Evolutionary conservation across 1,284 basidiomycete genomes (phyloP).

Genomic region (Afroboletus lepidellus): DNA sequence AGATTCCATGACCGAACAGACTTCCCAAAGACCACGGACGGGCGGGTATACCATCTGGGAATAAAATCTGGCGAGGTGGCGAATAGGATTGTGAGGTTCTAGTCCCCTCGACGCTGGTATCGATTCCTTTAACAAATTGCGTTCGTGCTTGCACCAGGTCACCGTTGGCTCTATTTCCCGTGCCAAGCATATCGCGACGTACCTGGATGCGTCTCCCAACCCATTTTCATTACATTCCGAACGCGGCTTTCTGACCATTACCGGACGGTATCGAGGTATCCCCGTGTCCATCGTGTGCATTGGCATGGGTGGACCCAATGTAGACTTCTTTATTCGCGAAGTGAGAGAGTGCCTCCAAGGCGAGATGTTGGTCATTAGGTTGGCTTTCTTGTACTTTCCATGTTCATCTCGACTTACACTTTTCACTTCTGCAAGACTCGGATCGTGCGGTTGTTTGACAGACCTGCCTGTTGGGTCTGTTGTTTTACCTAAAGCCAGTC

Average conservation of each 20-base stretch:
- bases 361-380: constrained; percentile 78
- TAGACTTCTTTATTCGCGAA: constrained; percentile 85
- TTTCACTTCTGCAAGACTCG: constrained; percentile 51
- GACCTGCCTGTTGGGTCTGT: constrained; percentile 72
- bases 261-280: constrained; percentile 67
- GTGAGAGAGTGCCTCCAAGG: constrained; percentile 74
- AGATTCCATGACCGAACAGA: constrained; percentile 42
- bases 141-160: constrained; percentile 42
- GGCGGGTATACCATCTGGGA: constrained; percentile 77
- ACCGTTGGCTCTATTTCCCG: constrained; percentile 77
- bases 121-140: constrained; percentile 1
- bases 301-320: constrained; percentile 81
- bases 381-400: constrained; percentile 17
- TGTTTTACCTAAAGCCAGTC: constrained; percentile 65
- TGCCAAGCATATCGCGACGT: constrained; percentile 57
- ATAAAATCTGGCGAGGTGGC: constrained; percentile 74
- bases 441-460: constrained; percentile 76
- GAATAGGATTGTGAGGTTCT: constrained; percentile 66
- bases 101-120: not conserved
- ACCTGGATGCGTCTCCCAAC: constrained; percentile 57
- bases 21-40: constrained; percentile 69
- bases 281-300: constrained; percentile 78
- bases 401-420: not conserved
- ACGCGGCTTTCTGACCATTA: constrained; percentile 78
- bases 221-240: constrained; percentile 69